phyloP scores from a whole-genome alignment of 495 filamentous ascomycete genomes.

The Neurospora pannonica region DNA sequence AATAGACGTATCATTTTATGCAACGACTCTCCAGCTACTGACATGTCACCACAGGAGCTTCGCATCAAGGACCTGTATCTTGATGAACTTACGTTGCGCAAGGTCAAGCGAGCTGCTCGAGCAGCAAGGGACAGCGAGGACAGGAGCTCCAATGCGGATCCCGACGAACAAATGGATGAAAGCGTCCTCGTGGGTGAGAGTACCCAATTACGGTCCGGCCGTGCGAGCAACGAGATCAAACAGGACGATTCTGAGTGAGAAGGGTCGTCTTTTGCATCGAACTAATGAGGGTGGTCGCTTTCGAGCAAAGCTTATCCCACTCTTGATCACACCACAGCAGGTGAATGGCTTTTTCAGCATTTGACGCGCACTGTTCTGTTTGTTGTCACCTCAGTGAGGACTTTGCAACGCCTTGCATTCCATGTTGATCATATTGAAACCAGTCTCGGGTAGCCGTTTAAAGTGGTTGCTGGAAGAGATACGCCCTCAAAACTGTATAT shows the following conservation, averaged over 20 bases:
- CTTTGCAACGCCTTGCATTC: background rate
- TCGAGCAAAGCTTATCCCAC: background rate
- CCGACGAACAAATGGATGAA: constrained; percentile 19
- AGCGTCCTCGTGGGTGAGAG: constrained; percentile 15
- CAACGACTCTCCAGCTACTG: background rate
- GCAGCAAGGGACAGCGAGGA: constrained; percentile 18
- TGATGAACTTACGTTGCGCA: constrained; percentile 33
- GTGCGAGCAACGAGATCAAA: constrained; percentile 5
- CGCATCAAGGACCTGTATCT: constrained; percentile 28
- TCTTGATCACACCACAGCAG: background rate
- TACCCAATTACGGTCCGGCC: constrained; percentile 4
- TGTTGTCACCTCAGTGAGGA: background rate
- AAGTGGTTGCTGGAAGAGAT: background rate
- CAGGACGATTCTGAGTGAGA: constrained; percentile 9
- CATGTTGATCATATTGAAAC: background rate
- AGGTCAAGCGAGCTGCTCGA: constrained; percentile 27
- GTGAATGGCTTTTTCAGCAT: background rate
- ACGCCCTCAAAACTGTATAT: background rate
- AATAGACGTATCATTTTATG: background rate
- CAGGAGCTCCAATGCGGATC: constrained; percentile 19
- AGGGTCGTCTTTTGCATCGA: background rate
- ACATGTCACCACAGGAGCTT: constrained; percentile 21
- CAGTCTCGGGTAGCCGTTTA: background rate
- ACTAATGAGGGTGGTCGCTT: background rate
- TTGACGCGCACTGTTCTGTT: background rate